phyloP scores from a whole-genome alignment of 169 alveolate genomes.

The Cryptosporidium xiaoi region DNA sequence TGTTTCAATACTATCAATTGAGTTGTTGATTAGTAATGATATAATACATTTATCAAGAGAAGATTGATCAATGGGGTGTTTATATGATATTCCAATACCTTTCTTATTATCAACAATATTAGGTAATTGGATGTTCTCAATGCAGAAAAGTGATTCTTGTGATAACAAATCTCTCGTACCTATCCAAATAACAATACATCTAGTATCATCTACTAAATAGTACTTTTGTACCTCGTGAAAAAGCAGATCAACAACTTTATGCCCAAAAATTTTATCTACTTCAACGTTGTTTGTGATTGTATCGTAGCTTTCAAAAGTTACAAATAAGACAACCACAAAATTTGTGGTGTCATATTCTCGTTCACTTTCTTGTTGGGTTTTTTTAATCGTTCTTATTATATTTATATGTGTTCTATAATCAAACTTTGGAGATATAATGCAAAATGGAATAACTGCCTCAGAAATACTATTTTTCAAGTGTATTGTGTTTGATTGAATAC shows the following conservation, averaged over 20 bases:
- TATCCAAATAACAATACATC: constrained; percentile 65
- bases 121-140: background rate
- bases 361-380: background rate
- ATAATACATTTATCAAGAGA: constrained; percentile 43
- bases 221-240: constrained; percentile 17
- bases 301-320: constrained; percentile 48
- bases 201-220: constrained; percentile 1
- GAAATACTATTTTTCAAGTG: background rate
- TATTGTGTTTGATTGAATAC: background rate
- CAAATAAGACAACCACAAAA: constrained; percentile 10
- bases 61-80: constrained; percentile 13
- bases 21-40: constrained; percentile 24
- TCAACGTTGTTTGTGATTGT: background rate
- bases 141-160: constrained; percentile 27
- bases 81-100: background rate
- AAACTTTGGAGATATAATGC: constrained; percentile 55
- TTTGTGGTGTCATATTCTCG: background rate
- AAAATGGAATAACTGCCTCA: constrained; percentile 23
- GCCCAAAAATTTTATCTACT: constrained; percentile 18
- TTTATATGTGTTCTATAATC: constrained; percentile 34
- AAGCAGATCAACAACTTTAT: constrained; percentile 29
- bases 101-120: background rate
- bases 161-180: constrained; percentile 70
- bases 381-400: constrained; percentile 1
- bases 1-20: constrained; percentile 61